Evolutionary conservation across 2,329 filamentous ascomycete genomes (phyloP).

Genomic region (Cladophialophora chaetospira): DNA sequence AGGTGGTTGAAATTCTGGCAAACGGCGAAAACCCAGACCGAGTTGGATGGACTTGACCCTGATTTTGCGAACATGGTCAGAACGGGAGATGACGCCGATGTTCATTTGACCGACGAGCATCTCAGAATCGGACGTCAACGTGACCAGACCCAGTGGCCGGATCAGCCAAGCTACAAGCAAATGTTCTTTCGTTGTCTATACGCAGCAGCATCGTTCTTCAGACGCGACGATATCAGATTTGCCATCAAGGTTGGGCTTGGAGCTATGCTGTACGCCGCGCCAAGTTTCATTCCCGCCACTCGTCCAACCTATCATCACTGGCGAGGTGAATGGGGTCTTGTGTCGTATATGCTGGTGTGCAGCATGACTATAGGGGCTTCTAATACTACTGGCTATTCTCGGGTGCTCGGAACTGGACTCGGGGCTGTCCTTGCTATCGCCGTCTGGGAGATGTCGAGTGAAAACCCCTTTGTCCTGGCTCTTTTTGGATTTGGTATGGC

Average conservation of each 20-base stretch:
- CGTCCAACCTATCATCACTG: constrained; percentile 80
- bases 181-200: constrained; percentile 48
- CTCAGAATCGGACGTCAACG: constrained; percentile 14
- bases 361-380: constrained; percentile 96
- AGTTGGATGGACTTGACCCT: constrained; percentile 34
- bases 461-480: constrained; percentile 73
- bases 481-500: constrained; percentile 80
- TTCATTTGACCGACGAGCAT: constrained; percentile 24
- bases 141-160: constrained; percentile 14
- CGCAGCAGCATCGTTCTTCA: constrained; percentile 57
- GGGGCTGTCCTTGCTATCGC: constrained; percentile 75
- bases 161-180: constrained; percentile 27
- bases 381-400: constrained; percentile 85
- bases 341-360: constrained; percentile 98
- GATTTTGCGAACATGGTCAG: constrained; percentile 22
- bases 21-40: constrained; percentile 24
- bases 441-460: constrained; percentile 75
- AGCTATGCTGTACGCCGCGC: constrained; percentile 83
- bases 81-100: constrained; percentile 23
- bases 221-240: constrained; percentile 70
- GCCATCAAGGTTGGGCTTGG: constrained; percentile 92
- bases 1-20: constrained; percentile 83
- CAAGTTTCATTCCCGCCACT: constrained; percentile 79
- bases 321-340: constrained; percentile 93
- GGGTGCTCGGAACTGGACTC: constrained; percentile 82